Base-by-base conservation (phyloP, 2,329 filamentous ascomycete species). In the Colletotrichum sidae region DNA sequence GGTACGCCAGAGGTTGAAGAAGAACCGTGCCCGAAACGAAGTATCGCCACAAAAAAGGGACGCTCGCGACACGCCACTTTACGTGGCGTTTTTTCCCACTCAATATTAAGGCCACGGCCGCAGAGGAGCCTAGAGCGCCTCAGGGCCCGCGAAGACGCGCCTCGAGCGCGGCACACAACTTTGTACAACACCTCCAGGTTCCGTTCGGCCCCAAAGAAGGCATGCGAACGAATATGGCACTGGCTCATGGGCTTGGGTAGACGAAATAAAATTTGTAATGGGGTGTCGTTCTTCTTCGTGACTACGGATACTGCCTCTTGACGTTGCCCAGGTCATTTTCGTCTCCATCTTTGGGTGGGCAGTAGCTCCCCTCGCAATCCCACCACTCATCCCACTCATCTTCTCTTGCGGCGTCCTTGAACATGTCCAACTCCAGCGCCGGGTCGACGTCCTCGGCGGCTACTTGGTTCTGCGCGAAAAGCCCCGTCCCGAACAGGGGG, bases 231-330 rank as follows among this genome's bases (percentile, higher is more conserved):
- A 54, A 59, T 67, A 59, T 55, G 59, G 54, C 60, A 67, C 46
- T 57, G 66, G 67, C 61, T 69, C 65, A 66, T 62, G 61, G 61
- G 61, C 50, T 63, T 69, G 63, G 67, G 65, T 69, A 69, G 67
- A 68, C 55, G 65, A 68, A 68, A 62, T 60, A 67, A 44, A 64
- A 67, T 39, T 44, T 67, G 64, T 67, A 65, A 67, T 67, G 54
- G 64, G 53, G 59, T 54, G 45, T 11, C 35, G 50, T 34, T 34
- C 13, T n/a, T 15, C n/a, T 6, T 51, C 37, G 35, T 49, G 44
- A 41, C 35, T n/a, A 42, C 35, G 25, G 25, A 25, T 25, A 25
- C 25, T 25, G 25, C 25, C 25, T 25, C 25, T 25, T 25, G 25
- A 25, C 25, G 4, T 25, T 5, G 25, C 25, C 25, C 4, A 25